Conservation (phyloP, 495 filamentous ascomycete genomes). For the Pseudevernia furfuracea region DNA sequence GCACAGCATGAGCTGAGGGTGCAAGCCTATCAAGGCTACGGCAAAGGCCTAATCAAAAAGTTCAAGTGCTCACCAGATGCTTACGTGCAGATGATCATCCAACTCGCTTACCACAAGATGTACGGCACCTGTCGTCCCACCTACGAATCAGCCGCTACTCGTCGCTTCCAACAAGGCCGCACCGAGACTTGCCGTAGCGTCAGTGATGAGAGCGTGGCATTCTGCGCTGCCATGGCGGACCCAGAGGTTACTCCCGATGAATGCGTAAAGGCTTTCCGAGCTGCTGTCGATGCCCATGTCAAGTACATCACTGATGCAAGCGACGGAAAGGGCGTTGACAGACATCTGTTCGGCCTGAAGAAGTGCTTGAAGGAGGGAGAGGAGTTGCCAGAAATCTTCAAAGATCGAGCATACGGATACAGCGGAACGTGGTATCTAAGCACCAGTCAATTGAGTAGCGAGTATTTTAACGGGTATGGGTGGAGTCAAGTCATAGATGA, state of each 20-base stretch:
- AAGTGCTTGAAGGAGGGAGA: conserved; percentile 77
- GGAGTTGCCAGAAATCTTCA: conserved; percentile 71
- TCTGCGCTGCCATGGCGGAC: conserved; percentile 79
- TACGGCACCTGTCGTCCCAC: conserved; percentile 96
- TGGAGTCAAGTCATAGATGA: conserved; percentile 98
- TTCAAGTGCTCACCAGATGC: conserved; percentile 98
- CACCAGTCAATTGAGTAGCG: conserved; percentile 81
- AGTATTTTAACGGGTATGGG: conserved; percentile 98
- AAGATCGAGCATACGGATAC: conserved; percentile 81
- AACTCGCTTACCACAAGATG: conserved; percentile 98
- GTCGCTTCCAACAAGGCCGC: conserved; percentile 90
- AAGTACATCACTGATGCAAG: conserved; percentile 84
- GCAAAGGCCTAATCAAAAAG: conserved; percentile 98
- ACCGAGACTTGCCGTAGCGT: conserved; percentile 94
- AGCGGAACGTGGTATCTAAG: conserved; percentile 83
- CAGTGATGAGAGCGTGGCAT: conserved; percentile 85
- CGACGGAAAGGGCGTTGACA: conserved; percentile 89
- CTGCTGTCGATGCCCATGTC: conserved; percentile 72
- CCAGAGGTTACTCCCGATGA: conserved; percentile 51
- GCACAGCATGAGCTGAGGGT: conserved; percentile 84
- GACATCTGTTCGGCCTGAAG: conserved; percentile 95
- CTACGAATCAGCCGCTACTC: conserved; percentile 92
- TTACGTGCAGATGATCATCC: conserved; percentile 97
- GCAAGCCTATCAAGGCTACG: conserved; percentile 93
- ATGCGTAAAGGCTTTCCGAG: conserved; percentile 65